Conservation (phyloP, 2,329 filamentous ascomycete species). For the Pyrenophora seminiperda region DNA sequence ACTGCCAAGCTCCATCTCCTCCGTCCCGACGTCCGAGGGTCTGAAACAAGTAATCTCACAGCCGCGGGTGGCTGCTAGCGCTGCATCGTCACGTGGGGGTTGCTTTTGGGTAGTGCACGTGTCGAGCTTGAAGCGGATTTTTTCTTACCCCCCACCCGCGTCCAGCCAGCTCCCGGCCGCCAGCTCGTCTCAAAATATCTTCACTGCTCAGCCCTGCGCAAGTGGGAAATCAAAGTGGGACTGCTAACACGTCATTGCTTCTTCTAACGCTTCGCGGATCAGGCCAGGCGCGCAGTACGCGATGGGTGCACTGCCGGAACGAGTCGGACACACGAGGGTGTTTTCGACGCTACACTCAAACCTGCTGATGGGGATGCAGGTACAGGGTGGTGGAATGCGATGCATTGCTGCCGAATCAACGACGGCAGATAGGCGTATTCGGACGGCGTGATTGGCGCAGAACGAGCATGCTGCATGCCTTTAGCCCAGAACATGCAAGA, state of each 20-base stretch:
- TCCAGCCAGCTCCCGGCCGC: no score
- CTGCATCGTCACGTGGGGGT: not conserved
- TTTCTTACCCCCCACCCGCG: no score
- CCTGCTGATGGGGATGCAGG: constrained; percentile 14
- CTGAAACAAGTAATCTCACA: constrained; percentile 1
- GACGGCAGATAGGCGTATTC: constrained; percentile 11
- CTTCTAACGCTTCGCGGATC: constrained; percentile 2
- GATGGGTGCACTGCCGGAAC: constrained; percentile 23
- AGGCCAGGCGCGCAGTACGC: constrained; percentile 18
- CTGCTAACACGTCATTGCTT: constrained; percentile 12
- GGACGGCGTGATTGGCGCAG: constrained; percentile 10
- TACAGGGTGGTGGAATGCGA: constrained; percentile 10
- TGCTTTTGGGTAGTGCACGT: no score
- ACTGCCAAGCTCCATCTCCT: not conserved
- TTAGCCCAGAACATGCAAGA: constrained; percentile 4
- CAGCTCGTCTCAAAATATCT: constrained; percentile 2
- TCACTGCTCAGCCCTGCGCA: constrained; percentile 10
- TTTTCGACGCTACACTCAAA: constrained; percentile 7
- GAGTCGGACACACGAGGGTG: constrained; percentile 15
- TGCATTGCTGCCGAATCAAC: not conserved
- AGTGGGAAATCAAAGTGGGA: not conserved
- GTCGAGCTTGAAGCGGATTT: no score
- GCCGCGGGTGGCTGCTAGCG: not conserved
- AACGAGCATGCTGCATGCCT: constrained; percentile 3
- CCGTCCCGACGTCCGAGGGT: not conserved